Percentiles rank a stretch among this genome's conserved stretches.
Conservation (phyloP, 768 basidiomycete species). For the Podaxis sp. region DNA sequence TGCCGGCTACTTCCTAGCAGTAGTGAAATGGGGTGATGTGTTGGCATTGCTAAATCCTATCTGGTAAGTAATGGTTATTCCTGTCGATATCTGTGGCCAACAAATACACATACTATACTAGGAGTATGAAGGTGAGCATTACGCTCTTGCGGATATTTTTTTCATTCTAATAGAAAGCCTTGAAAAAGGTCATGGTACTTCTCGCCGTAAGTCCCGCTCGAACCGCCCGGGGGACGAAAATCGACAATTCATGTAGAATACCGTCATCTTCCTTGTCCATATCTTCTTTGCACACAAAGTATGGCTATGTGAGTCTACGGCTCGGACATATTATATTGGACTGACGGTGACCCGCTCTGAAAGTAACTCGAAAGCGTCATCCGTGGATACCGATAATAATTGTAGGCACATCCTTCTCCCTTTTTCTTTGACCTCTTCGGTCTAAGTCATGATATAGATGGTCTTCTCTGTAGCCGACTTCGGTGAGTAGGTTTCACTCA, state of each 20-base stretch:
- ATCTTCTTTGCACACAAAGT: constrained; percentile 5
- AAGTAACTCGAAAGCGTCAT: neutral
- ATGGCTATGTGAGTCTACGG: neutral
- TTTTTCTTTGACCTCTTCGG: neutral
- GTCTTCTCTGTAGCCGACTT: constrained; percentile 4
- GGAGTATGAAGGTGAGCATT: constrained; percentile 7
- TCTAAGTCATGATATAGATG: neutral
- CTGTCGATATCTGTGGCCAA: neutral
- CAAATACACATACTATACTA: neutral
- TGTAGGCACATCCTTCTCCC: neutral
- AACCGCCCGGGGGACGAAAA: neutral
- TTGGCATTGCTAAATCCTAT: neutral
- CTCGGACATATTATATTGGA: neutral
- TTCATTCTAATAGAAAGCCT: neutral
- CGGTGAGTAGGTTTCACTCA: neutral
- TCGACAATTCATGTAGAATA: neutral
- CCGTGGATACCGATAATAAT: constrained; percentile 5
- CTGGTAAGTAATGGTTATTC: neutral
- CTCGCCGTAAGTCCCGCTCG: neutral
- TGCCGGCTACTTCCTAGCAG: neutral
- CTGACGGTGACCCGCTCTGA: neutral
- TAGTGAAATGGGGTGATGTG: neutral
- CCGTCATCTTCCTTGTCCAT: neutral
- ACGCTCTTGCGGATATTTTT: neutral
- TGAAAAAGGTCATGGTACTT: neutral